Percentiles rank a stretch among this genome's conserved stretches.
Evolutionary conservation across 345 rosid genomes (phyloP).

Genomic region (Eutrema heterophyllum): DNA sequence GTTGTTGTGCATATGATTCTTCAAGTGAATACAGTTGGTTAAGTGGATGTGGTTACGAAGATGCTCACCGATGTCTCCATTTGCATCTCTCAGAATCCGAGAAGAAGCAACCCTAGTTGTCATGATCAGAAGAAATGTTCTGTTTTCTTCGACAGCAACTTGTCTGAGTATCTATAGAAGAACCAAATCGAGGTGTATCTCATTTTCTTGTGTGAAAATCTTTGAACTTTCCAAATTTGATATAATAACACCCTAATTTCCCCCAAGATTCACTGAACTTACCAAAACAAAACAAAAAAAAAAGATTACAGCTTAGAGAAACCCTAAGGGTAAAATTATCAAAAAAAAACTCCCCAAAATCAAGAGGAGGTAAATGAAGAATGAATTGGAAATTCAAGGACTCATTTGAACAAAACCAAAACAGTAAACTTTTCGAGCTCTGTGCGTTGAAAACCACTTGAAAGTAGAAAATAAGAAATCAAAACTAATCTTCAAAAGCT

Average conservation of each 20-base stretch:
- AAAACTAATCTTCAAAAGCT: neutral
- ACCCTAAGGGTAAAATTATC: neutral
- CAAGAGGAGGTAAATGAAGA: neutral
- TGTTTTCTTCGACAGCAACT: conserved; percentile 25
- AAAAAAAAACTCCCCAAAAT: neutral
- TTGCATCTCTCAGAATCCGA: conserved; percentile 78
- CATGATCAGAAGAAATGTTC: conserved; percentile 49
- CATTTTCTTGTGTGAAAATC: conserved; percentile 33
- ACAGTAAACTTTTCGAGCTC: neutral
- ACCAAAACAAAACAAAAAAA: conserved; percentile 10
- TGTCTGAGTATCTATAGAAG: conserved; percentile 22
- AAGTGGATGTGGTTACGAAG: conserved; percentile 93
- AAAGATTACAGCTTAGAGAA: conserved; percentile 2
- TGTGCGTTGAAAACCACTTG: neutral
- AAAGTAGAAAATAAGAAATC: neutral
- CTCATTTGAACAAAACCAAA: neutral
- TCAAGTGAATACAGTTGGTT: conserved; percentile 95
- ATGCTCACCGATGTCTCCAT: conserved; percentile 88
- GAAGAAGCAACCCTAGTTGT: conserved; percentile 49
- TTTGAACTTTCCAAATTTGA: conserved; percentile 16
- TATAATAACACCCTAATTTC: neutral
- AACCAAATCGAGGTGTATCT: conserved; percentile 36
- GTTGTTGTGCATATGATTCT: conserved; percentile 80
- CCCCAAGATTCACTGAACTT: conserved; percentile 11
- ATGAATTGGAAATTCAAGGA: neutral